Base-by-base conservation (phyloP, 73 alveolate species). In the Paramecium sonneborni region DNA sequence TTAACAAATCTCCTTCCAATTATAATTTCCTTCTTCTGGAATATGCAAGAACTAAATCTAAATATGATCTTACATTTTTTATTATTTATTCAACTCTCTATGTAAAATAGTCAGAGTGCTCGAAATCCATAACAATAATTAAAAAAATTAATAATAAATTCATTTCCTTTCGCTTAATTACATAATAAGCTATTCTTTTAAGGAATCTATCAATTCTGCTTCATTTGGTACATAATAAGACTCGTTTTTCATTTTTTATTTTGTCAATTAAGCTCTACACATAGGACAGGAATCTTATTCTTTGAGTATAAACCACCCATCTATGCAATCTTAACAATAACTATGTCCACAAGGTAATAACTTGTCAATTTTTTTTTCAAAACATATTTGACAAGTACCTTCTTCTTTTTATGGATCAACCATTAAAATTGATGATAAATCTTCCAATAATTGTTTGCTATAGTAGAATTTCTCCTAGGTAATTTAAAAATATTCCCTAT, bases 321-420 rank as follows among this genome's bases (percentile, higher is more conserved):
- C 72, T 6, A 79, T 43, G 23, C 74, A 39, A 24, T 24, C 55
- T 23, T 44, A 21, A 43, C 90, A 79, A 43, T 43, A 79, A 79
- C 90, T 79, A 79, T 79, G 90, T 79, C 76, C 90, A 79, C 90
- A 79, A 24, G 69, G 69, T 6, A 79, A 1, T 44, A 46, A 20
- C 26, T 26, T 39, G n/a, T 39, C 44, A 5, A 79, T 46, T 37
- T 79, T 23, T 43, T 39, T 24, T 24, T 23, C 90, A 39, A 79
- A 43, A 62, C 90, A 79, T 79, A 79, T 79, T 79, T 79, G 20
- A 79, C 90, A 79, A 43, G 32, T 43, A 2, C 74, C 41, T 10
- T 79, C 72, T 79, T 79, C 72, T 14, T 44, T 46, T 37, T 43
- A 21, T 5, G 34, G 39, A 62, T 62, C 84, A 30, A 32, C 24